Percentiles rank a stretch among this genome's conserved stretches.
Evolutionary conservation across 345 rosid genomes (phyloP).

Genomic region (Eucalyptus virginea): DNA sequence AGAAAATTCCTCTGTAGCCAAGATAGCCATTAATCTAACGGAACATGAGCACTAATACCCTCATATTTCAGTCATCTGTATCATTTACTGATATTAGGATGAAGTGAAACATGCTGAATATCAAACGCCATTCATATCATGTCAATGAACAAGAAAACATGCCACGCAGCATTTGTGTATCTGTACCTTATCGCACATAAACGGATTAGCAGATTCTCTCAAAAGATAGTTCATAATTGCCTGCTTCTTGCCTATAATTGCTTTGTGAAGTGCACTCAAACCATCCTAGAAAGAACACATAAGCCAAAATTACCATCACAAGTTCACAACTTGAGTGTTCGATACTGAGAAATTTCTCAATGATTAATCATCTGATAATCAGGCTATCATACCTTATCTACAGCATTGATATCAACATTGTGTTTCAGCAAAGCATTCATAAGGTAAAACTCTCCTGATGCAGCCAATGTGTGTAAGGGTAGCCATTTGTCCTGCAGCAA

Average conservation of each 20-base stretch:
- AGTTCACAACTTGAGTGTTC: background rate
- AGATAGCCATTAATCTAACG: background rate
- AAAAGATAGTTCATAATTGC: slow-evolving; percentile 70
- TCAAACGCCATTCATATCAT: background rate
- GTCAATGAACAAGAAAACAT: background rate
- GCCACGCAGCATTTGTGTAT: background rate
- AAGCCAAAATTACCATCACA: background rate
- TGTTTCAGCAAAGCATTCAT: slow-evolving; percentile 67
- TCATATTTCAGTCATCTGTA: background rate
- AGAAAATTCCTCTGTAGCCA: background rate
- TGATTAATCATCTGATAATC: background rate
- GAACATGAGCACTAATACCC: background rate
- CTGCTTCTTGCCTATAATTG: slow-evolving; percentile 74
- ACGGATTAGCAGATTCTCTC: slow-evolving; percentile 89
- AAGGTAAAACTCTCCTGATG: slow-evolving; percentile 81
- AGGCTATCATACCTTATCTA: slow-evolving; percentile 38
- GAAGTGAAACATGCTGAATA: background rate
- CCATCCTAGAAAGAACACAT: slow-evolving; percentile 42
- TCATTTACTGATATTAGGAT: background rate
- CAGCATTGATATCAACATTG: slow-evolving; percentile 68
- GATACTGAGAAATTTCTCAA: background rate
- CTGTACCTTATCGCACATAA: slow-evolving; percentile 63
- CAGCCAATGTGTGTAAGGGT: slow-evolving; percentile 83
- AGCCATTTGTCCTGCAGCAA: slow-evolving; percentile 56
- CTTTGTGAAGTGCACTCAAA: slow-evolving; percentile 77